These are phyloP conservation scores for Hirschioporus abietinus DNA, from an alignment of 768 basidiomycete genomes.

Conservation along the genomic window DNA sequence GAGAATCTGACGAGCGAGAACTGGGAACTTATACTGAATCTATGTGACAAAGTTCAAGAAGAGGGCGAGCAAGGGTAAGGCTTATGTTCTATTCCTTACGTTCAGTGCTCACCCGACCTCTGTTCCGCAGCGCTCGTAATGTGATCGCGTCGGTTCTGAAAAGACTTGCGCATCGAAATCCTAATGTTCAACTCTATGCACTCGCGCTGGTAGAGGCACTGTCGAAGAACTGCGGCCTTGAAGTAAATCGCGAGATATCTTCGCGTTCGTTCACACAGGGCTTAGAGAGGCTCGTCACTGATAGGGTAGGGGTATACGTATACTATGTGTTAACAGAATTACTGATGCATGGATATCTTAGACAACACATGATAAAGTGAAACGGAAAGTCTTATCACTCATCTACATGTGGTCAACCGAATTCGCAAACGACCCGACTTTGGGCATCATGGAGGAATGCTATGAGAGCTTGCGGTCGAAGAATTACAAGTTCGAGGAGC, in stretches of 20 bases:
- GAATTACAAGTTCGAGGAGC: conserved; percentile 67
- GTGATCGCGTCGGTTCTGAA: conserved; percentile 83
- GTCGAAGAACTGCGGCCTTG: conserved; percentile 83
- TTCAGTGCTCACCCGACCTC: conserved; percentile 6
- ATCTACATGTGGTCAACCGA: conserved; percentile 82
- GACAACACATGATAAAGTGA: conserved; percentile 93
- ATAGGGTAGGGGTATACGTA: conserved; percentile 55
- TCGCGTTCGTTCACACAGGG: conserved; percentile 88
- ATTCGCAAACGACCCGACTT: conserved; percentile 71
- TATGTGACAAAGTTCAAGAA: conserved; percentile 95
- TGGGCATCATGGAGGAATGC: conserved; percentile 90
- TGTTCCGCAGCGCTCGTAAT: conserved; percentile 64
- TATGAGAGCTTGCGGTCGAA: conserved; percentile 78
- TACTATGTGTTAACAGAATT: conserved; percentile 9
- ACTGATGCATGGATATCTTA: conserved; percentile 27
- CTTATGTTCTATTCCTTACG: conserved; percentile 1
- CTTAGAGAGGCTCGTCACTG: conserved; percentile 79
- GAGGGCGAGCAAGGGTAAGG: conserved; percentile 82
- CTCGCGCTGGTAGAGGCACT: conserved; percentile 84
- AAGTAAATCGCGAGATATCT: conserved; percentile 80
- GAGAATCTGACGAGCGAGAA: conserved; percentile 93
- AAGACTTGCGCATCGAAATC: conserved; percentile 88
- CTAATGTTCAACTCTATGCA: conserved; percentile 94
- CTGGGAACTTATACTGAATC: conserved; percentile 89
- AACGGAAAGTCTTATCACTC: conserved; percentile 61